Percentiles rank a stretch among this genome's conserved stretches.
These are phyloP conservation scores for Apium graveolens DNA, from an alignment of 129 eudicot genomes.

Conservation along the genomic window DNA sequence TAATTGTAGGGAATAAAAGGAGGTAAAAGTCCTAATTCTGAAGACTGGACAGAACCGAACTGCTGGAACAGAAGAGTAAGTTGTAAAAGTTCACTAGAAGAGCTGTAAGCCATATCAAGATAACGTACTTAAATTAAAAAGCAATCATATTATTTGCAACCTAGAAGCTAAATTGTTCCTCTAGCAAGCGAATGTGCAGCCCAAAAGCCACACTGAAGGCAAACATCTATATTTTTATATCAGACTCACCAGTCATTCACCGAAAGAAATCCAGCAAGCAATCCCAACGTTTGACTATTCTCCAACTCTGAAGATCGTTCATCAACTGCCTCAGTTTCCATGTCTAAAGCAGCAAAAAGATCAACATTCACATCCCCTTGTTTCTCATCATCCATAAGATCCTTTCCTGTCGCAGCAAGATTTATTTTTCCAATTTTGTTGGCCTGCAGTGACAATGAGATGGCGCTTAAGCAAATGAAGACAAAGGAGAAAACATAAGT, in stretches of 20 bases:
- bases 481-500: background rate
- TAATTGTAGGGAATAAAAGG: background rate
- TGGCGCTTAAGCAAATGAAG: background rate
- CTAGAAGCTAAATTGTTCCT: background rate
- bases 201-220: background rate
- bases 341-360: constrained; percentile 75
- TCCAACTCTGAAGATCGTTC: constrained; percentile 84
- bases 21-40: no score
- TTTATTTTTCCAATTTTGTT: constrained; percentile 93
- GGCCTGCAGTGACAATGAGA: constrained; percentile 42
- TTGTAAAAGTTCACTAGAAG: no score
- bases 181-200: background rate
- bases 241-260: constrained; percentile 86
- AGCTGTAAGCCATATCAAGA: no score
- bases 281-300: constrained; percentile 82
- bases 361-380: constrained; percentile 97
- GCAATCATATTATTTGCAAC: no score
- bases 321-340: constrained; percentile 69
- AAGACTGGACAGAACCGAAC: no score
- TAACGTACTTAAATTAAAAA: no score
- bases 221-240: constrained; percentile 1
- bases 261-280: constrained; percentile 81
- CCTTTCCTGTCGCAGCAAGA: constrained; percentile 98
- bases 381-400: constrained; percentile 99
- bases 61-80: no score